Conservation (phyloP, 139 green algal species). For the Micractinium conductrix region DNA sequence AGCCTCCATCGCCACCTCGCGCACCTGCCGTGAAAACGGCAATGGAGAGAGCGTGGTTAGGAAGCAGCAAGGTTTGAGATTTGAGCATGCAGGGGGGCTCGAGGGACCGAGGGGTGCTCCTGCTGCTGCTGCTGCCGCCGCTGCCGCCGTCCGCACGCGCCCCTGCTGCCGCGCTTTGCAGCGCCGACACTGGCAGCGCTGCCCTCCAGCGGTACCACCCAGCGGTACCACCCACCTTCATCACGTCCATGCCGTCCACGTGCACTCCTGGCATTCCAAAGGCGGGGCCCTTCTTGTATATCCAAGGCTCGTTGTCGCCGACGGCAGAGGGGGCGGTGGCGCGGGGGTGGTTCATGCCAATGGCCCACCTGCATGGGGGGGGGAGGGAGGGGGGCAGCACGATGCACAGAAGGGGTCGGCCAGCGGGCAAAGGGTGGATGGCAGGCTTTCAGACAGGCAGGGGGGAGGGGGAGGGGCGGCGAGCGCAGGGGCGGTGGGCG, state of each 20-base stretch:
- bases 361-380: constrained; percentile 71
- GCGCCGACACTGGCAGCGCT: background rate
- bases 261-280: constrained; percentile 98
- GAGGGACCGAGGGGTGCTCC: too few species aligned
- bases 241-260: constrained; percentile 99
- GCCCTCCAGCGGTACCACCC: background rate
- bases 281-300: constrained; percentile 97
- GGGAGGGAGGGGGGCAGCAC: too few species aligned
- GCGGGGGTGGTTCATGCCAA: constrained; percentile 87
- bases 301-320: constrained; percentile 86
- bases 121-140: too few species aligned
- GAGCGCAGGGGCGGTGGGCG: too few species aligned
- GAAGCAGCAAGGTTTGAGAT: background rate
- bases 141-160: too few species aligned
- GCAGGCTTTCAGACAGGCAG: background rate
- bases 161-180: too few species aligned
- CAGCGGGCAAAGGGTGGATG: too few species aligned
- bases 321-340: constrained; percentile 32
- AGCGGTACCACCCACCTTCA: constrained; percentile 77
- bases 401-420: too few species aligned
- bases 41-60: background rate
- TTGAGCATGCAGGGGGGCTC: background rate
- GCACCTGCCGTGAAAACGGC: constrained; percentile 55
- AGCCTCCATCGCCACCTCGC: constrained; percentile 87
- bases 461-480: constrained; percentile 33